A percentile compares a stretch with the other conserved stretches of the same genome.
Evolutionary conservation across 345 rosid genomes (phyloP).

Genomic region (Salix viminalis): DNA sequence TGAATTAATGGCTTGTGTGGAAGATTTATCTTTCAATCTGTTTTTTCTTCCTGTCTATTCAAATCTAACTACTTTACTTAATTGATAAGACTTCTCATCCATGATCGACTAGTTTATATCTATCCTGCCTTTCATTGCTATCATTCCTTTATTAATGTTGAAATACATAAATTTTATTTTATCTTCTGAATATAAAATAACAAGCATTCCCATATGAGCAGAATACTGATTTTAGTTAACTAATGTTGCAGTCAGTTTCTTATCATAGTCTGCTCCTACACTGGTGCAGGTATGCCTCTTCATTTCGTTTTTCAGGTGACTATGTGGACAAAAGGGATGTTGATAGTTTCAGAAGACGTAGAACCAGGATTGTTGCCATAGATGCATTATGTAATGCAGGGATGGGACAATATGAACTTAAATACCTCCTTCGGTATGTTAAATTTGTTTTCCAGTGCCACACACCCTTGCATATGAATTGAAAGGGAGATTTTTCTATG

Average conservation of each 20-base stretch:
- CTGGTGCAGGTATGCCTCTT: slow-evolving; percentile 74
- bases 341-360: slow-evolving; percentile 59
- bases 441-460: slow-evolving; percentile 1
- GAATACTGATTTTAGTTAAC: background rate
- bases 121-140: background rate
- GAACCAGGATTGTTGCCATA: slow-evolving; percentile 65
- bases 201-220: background rate
- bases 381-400: slow-evolving; percentile 74
- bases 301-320: slow-evolving; percentile 83
- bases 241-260: slow-evolving; percentile 18
- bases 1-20: background rate
- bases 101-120: background rate
- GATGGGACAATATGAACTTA: slow-evolving; percentile 48
- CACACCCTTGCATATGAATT: background rate
- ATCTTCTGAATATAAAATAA: background rate
- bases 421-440: slow-evolving; percentile 60
- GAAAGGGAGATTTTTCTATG: background rate
- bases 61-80: background rate
- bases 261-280: slow-evolving; percentile 10
- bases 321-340: slow-evolving; percentile 52
- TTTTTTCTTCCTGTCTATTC: background rate
- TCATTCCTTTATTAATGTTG: background rate
- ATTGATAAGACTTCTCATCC: background rate
- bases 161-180: background rate
- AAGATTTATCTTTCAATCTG: background rate